These are phyloP conservation scores for Silene latifolia DNA, from an alignment of 148 eudicot species.

Conservation along the genomic window DNA sequence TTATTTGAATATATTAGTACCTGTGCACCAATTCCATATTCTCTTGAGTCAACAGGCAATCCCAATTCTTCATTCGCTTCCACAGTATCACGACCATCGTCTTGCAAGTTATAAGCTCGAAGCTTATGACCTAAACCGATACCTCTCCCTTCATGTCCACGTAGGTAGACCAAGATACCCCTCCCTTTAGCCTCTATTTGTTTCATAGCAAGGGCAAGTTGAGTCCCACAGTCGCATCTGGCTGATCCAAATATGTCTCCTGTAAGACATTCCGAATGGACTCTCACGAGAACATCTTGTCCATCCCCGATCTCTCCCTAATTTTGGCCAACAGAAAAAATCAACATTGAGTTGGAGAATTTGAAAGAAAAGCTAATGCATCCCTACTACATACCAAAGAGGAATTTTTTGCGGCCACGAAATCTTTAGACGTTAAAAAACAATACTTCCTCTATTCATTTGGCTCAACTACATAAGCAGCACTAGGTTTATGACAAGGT, in stretches of 20 bases:
- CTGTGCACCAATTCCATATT: conserved; percentile 54
- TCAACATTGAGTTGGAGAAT: background rate
- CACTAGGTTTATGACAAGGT: background rate
- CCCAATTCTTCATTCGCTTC: conserved; percentile 50
- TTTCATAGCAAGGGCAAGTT: conserved; percentile 48
- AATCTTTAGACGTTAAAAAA: background rate
- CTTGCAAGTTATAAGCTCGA: conserved; percentile 47
- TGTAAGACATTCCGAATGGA: conserved; percentile 52
- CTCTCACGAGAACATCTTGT: conserved; percentile 75
- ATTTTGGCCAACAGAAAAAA: conserved; percentile 3
- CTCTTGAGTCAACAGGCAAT: conserved; percentile 44
- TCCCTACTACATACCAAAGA: background rate
- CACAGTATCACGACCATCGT: conserved; percentile 49
- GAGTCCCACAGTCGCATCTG: conserved; percentile 47
- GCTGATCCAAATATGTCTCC: conserved; percentile 48
- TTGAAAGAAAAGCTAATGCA: background rate
- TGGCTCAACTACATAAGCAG: background rate
- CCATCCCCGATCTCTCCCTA: conserved; percentile 95
- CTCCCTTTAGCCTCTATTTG: conserved; percentile 42
- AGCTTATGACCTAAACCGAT: conserved; percentile 50
- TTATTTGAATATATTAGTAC: conserved; percentile 19
- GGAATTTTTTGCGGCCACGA: background rate
- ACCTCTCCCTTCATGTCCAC: conserved; percentile 49
- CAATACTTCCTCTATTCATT: background rate
- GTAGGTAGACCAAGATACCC: conserved; percentile 46